Conservation (phyloP, 305 asterid species). For the Euphrasia arctica region DNA sequence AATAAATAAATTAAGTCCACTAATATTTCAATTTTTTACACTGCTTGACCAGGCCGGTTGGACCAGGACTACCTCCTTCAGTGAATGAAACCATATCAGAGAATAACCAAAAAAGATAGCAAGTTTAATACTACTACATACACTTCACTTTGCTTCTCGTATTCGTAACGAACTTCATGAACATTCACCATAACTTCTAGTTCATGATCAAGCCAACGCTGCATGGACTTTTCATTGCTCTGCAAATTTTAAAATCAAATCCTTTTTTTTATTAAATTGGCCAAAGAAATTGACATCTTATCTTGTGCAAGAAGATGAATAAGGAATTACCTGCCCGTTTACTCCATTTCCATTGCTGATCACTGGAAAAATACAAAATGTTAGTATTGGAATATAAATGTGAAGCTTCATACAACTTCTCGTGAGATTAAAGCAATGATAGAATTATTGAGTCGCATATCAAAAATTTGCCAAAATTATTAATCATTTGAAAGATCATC, state of each 20-base stretch:
- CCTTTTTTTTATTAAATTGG: constrained; percentile 7
- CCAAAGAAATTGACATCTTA: not conserved
- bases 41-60: not conserved
- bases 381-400: constrained; percentile 21
- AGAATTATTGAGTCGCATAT: not conserved
- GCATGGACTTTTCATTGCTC: constrained; percentile 86
- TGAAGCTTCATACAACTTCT: not conserved
- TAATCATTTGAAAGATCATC: not conserved
- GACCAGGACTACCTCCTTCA: not conserved
- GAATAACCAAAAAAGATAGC: not conserved
- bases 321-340: constrained; percentile 62
- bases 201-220: constrained; percentile 98
- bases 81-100: constrained; percentile 22
- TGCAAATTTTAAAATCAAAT: constrained; percentile 27
- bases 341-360: constrained; percentile 70
- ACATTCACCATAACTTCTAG: constrained; percentile 97
- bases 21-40: not conserved
- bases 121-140: constrained; percentile 35
- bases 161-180: constrained; percentile 98
- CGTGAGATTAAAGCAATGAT: not conserved
- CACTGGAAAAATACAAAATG: constrained; percentile 45
- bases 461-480: not conserved
- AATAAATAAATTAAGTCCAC: not conserved
- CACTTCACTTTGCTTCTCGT: constrained; percentile 99
- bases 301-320: constrained; percentile 1